Percentiles rank a stretch among this genome's conserved stretches.
Evolutionary conservation across 306 rosid genomes (phyloP).

Genomic region (Gastrolobium villosum): DNA sequence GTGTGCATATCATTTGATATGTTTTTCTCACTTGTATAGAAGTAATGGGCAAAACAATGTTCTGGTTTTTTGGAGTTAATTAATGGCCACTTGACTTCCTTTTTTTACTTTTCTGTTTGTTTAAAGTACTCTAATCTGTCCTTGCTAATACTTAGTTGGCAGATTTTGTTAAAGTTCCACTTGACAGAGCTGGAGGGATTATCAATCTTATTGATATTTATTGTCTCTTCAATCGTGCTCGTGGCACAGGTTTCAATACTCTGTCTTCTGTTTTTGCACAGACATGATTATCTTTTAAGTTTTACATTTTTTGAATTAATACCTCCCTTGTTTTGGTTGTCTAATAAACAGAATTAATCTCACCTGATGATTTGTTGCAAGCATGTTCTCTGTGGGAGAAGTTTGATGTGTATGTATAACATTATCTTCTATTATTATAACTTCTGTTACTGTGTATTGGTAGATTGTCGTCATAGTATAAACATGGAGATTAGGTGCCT

Average conservation of each 20-base stretch:
- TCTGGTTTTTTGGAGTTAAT: conserved; percentile 25
- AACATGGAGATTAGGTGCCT: conserved; percentile 27
- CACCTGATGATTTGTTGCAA: conserved; percentile 96
- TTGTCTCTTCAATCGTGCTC: conserved; percentile 96
- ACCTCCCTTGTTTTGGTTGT: conserved; percentile 46
- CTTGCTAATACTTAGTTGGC: conserved; percentile 72
- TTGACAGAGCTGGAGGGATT: conserved; percentile 93
- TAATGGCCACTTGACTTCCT: conserved; percentile 27
- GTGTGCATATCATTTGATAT: conserved; percentile 11
- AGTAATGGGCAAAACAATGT: conserved; percentile 7
- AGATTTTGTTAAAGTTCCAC: conserved; percentile 91
- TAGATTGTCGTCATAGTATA: conserved; percentile 38
- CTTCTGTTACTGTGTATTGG: conserved; percentile 33
- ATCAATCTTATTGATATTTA: conserved; percentile 91
- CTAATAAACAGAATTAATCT: conserved; percentile 81
- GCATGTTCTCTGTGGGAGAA: conserved; percentile 98
- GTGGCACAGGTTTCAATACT: conserved; percentile 87
- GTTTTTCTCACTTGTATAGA: conserved; percentile 11
- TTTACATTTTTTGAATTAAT: conserved; percentile 23
- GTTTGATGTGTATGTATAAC: conserved; percentile 86
- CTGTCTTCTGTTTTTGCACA: conserved; percentile 18
- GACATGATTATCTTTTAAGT: conserved; percentile 35
- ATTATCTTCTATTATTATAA: conserved; percentile 39
- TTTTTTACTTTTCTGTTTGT: conserved; percentile 32
- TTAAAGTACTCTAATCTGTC: conserved; percentile 44